Evolutionary conservation across 1,139 yeast genomes (phyloP).

Genomic region (Geotrichum cucujoidarum): DNA sequence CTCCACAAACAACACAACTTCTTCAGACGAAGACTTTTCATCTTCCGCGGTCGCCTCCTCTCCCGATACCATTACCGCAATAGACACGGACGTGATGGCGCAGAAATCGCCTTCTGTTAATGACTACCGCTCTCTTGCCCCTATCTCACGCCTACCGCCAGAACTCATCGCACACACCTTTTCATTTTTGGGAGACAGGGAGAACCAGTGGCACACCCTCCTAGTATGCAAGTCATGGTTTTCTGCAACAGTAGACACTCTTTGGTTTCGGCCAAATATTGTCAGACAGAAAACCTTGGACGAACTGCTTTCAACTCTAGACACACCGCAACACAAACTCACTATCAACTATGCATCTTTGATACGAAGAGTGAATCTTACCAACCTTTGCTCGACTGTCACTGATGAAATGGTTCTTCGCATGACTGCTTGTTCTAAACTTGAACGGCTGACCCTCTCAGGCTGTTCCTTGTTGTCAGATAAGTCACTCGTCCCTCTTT

Average conservation of each 20-base stretch:
- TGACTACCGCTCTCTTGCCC: not conserved
- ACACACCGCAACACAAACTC: slow-evolving; percentile 50
- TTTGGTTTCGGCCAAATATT: slow-evolving; percentile 81
- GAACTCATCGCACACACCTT: slow-evolving; percentile 72
- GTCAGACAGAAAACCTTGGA: slow-evolving; percentile 14
- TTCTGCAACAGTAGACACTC: slow-evolving; percentile 66
- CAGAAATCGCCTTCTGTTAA: not conserved
- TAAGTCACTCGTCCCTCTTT: slow-evolving; percentile 54
- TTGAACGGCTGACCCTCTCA: slow-evolving; percentile 82
- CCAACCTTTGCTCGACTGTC: slow-evolving; percentile 64
- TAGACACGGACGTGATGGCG: not conserved
- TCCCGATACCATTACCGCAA: not conserved
- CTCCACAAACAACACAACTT: slow-evolving; percentile 3
- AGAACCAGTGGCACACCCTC: slow-evolving; percentile 62
- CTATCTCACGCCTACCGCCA: slow-evolving; percentile 54
- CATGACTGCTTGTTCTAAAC: slow-evolving; percentile 51
- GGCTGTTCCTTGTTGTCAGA: slow-evolving; percentile 68
- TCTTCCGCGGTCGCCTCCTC: not conserved
- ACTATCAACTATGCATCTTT: slow-evolving; percentile 58
- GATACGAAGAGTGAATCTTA: slow-evolving; percentile 75
- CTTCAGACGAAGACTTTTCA: not conserved
- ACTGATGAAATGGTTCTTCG: slow-evolving; percentile 51
- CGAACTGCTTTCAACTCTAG: slow-evolving; percentile 26
- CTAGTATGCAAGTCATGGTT: slow-evolving; percentile 78
- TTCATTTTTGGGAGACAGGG: slow-evolving; percentile 55